Percentiles rank a stretch among this genome's conserved stretches.
phyloP scores from a whole-genome alignment of 345 rosid species.

The Gossypium ekmanianum region DNA sequence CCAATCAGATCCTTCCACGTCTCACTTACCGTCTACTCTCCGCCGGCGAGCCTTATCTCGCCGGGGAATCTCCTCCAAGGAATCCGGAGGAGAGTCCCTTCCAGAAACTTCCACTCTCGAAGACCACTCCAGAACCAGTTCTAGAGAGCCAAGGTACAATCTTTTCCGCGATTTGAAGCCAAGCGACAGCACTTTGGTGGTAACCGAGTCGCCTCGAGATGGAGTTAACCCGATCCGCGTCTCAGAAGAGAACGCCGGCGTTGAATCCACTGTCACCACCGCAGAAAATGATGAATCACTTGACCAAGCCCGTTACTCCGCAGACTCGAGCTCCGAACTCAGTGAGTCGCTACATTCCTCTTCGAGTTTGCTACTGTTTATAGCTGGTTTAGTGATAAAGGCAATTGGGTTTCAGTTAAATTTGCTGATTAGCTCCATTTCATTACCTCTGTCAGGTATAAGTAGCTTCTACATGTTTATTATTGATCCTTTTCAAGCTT shows the following conservation, averaged over 20 bases:
- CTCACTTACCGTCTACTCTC: slow-evolving; percentile 29
- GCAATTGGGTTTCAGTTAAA: slow-evolving; percentile 61
- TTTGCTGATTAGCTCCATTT: slow-evolving; percentile 42
- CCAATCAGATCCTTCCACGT: slow-evolving; percentile 28
- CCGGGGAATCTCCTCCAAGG: slow-evolving; percentile 16
- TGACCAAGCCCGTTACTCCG: slow-evolving; percentile 15
- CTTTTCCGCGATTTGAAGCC: slow-evolving; percentile 26
- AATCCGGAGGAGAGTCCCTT: slow-evolving; percentile 4
- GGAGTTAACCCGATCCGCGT: slow-evolving; percentile 24
- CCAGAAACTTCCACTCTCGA: slow-evolving; percentile 10
- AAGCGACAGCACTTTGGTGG: slow-evolving; percentile 26
- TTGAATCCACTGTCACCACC: slow-evolving; percentile 28
- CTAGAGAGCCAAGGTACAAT: slow-evolving; percentile 22
- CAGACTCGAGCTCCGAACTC: slow-evolving; percentile 21
- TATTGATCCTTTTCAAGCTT: slow-evolving; percentile 53
- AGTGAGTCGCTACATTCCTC: slow-evolving; percentile 21
- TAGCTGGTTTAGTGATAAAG: slow-evolving; percentile 51
- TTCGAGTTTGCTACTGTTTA: slow-evolving; percentile 35
- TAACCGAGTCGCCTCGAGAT: slow-evolving; percentile 19
- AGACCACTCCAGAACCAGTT: background rate
- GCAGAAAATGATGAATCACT: slow-evolving; percentile 1
- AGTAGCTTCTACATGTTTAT: slow-evolving; percentile 36
- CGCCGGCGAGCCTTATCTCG: slow-evolving; percentile 30
- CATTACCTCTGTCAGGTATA: slow-evolving; percentile 43
- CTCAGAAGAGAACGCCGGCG: slow-evolving; percentile 11